Conservation (phyloP, 106 monocot genomes). For the Dendrobium huoshanense region DNA sequence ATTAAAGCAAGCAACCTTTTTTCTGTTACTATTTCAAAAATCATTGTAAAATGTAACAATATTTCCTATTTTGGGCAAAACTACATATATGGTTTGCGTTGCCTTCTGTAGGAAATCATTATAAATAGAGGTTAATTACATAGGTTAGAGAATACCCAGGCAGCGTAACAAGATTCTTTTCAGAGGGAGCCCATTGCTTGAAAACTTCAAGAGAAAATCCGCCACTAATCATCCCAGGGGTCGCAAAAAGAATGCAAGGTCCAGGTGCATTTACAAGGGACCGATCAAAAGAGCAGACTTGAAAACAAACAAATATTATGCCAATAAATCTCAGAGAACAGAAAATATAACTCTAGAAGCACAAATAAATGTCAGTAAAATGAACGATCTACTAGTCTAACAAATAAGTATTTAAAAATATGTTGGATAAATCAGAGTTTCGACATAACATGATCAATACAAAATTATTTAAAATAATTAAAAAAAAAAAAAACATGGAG, state of each 20-base stretch:
- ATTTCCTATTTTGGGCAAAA: background rate
- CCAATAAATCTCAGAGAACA: background rate
- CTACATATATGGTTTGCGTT: background rate
- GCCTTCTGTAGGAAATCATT: background rate
- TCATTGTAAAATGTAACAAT: background rate
- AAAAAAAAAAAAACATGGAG: background rate
- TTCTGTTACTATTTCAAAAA: background rate
- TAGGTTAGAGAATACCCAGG: conserved; percentile 53
- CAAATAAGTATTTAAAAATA: background rate
- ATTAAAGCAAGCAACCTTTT: background rate
- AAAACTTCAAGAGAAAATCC: conserved; percentile 99
- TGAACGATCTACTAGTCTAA: background rate
- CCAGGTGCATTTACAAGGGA: conserved; percentile 82
- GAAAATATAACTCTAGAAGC: background rate
- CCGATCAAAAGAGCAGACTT: conserved; percentile 69
- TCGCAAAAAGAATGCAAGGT: conserved; percentile 95
- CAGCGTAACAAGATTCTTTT: conserved; percentile 81
- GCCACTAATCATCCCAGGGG: conserved; percentile 97
- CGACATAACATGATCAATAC: background rate
- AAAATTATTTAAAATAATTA: too few relatives aligned
- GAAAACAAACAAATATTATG: background rate
- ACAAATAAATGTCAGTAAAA: background rate
- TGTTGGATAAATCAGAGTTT: background rate
- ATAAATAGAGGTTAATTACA: conserved; percentile 1
- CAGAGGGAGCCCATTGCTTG: conserved; percentile 96